phyloP scores from a whole-genome alignment of 2,329 filamentous ascomycete species.

The Ceratocystis albifundus region DNA sequence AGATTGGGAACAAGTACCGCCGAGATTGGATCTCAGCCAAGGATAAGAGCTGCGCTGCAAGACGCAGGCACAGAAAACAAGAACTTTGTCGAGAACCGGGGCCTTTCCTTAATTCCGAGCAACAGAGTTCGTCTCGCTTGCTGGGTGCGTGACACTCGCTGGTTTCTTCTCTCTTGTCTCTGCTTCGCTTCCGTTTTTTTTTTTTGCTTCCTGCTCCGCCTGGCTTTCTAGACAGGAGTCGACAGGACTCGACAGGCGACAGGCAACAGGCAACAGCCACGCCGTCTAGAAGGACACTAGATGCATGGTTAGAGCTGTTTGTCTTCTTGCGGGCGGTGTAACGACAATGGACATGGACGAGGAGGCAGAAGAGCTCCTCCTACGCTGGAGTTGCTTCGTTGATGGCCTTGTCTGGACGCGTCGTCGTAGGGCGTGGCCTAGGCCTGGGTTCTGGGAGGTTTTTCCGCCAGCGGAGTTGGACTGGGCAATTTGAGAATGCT shows the following conservation, averaged over 20 bases:
- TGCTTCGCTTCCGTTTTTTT: not conserved
- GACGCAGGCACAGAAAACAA: not conserved
- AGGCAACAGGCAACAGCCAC: not conserved
- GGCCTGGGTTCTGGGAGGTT: too few species aligned
- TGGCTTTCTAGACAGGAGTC: not conserved
- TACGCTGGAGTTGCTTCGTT: too few species aligned
- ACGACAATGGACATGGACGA: not conserved
- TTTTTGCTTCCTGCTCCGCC: not conserved
- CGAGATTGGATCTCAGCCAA: not conserved
- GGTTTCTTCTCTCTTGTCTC: not conserved
- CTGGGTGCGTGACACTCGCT: not conserved
- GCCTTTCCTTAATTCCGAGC: not conserved
- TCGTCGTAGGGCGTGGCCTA: too few species aligned
- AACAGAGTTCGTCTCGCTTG: not conserved
- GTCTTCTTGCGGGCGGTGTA: not conserved
- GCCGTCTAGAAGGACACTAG: not conserved
- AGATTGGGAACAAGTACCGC: not conserved
- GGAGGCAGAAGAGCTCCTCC: not conserved
- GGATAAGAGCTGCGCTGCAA: not conserved
- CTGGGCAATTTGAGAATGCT: too few species aligned
- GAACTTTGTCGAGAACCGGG: not conserved
- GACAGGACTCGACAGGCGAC: not conserved
- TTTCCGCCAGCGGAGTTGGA: too few species aligned
- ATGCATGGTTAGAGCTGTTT: not conserved
- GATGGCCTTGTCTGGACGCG: too few species aligned